Evolutionary conservation across 1,139 yeast species (phyloP).

Genomic region (Taphrina communis): DNA sequence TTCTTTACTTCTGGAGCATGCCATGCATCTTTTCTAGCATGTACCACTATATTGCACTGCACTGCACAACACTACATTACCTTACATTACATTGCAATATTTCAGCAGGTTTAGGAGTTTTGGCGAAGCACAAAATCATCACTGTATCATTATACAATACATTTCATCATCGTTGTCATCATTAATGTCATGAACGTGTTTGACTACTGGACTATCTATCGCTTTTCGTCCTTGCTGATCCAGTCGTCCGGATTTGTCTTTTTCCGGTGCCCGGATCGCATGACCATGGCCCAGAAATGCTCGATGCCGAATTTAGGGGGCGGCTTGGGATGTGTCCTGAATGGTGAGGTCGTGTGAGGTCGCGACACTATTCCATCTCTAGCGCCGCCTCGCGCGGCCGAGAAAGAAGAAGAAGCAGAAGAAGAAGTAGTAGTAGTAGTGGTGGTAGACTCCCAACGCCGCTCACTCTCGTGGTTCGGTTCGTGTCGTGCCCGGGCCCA

Average conservation of each 20-base stretch:
- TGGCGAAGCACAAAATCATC: constrained; percentile 2
- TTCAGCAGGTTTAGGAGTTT: background rate
- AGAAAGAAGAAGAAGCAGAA: no score
- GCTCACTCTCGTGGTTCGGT: constrained; percentile 40
- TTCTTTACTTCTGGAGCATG: no score
- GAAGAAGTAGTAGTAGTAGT: background rate
- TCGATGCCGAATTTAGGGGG: constrained; percentile 60
- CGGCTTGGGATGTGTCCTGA: constrained; percentile 34
- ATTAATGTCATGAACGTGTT: no score
- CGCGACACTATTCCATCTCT: background rate
- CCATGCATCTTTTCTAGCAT: background rate
- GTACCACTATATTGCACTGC: background rate
- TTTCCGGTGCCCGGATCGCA: constrained; percentile 62
- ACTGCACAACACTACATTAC: no score
- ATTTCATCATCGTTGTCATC: no score
- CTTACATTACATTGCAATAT: no score
- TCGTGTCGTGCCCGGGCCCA: constrained; percentile 48
- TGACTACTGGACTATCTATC: no score
- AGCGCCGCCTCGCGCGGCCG: constrained; percentile 29
- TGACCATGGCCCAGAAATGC: constrained; percentile 73
- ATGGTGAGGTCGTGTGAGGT: constrained; percentile 41
- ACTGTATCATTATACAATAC: no score
- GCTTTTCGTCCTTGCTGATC: constrained; percentile 6
- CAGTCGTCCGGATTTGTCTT: constrained; percentile 54
- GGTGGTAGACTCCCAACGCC: constrained; percentile 16